A percentile compares a stretch with the other conserved stretches of the same genome.
Conservation (phyloP, 2,329 filamentous ascomycete genomes). For the Cytospora schulzeri region DNA sequence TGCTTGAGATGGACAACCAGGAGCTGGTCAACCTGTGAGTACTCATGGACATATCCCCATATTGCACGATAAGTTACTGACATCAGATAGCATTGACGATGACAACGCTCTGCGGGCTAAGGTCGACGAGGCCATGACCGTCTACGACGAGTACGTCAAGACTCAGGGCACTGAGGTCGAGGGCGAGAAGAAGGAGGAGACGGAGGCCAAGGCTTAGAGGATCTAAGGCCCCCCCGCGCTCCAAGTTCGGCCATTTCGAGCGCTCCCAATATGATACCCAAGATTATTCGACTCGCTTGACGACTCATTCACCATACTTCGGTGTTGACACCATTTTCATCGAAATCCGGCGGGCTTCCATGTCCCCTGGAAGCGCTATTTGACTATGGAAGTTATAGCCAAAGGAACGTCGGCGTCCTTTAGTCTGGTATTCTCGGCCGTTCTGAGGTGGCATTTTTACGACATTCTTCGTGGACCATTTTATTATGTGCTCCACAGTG, state of each 20-base stretch:
- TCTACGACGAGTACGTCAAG: slow-evolving; percentile 99
- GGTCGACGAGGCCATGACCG: slow-evolving; percentile 94
- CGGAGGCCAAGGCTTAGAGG: slow-evolving; percentile 54
- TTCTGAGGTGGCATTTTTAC: slow-evolving; percentile 19
- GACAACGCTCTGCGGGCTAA: slow-evolving; percentile 87
- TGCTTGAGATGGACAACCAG: slow-evolving; percentile 97
- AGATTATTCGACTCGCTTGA: slow-evolving; percentile 17
- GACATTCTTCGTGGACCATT: slow-evolving; percentile 23
- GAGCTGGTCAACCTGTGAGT: slow-evolving; percentile 96
- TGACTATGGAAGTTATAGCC: slow-evolving; percentile 14
- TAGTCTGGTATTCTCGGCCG: slow-evolving; percentile 25
- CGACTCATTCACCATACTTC: slow-evolving; percentile 3
- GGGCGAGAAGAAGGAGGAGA: slow-evolving; percentile 55
- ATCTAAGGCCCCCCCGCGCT: slow-evolving; percentile 12
- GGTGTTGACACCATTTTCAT: slow-evolving; percentile 11
- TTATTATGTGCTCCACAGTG: slow-evolving; percentile 10
- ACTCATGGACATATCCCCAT: not conserved
- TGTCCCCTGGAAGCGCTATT: not conserved
- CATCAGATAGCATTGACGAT: slow-evolving; percentile 73
- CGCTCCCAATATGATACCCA: slow-evolving; percentile 20
- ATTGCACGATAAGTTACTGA: slow-evolving; percentile 25
- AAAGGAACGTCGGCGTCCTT: slow-evolving; percentile 16
- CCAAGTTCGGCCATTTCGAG: slow-evolving; percentile 11
- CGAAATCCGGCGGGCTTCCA: not conserved
- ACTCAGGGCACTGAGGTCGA: slow-evolving; percentile 56